A percentile compares a stretch with the other conserved stretches of the same genome.
Evolutionary conservation across 2,329 filamentous ascomycete genomes (phyloP).

Genomic region (Penicillium digitatum): DNA sequence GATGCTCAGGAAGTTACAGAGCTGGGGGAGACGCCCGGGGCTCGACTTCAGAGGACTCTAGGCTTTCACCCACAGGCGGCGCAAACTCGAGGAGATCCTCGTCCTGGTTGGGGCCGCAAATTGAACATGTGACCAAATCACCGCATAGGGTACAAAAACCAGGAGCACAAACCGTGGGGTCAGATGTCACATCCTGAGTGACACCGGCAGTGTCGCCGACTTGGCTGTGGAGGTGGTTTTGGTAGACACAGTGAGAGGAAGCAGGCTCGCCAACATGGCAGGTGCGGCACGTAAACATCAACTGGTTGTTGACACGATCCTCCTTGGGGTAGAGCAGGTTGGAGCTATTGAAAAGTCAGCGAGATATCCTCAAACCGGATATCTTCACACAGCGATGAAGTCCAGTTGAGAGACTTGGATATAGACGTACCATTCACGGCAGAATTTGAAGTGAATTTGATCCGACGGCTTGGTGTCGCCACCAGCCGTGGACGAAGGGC

Average conservation of each 20-base stretch:
- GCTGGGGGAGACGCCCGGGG: background rate
- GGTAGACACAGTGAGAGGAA: conserved; percentile 85
- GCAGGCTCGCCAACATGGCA: conserved; percentile 89
- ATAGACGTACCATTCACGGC: conserved; percentile 75
- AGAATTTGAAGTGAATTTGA: conserved; percentile 96
- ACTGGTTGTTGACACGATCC: conserved; percentile 73
- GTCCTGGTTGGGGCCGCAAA: conserved; percentile 45
- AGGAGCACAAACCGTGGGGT: conserved; percentile 89
- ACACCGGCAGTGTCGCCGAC: conserved; percentile 95
- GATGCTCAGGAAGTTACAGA: conserved; percentile 14
- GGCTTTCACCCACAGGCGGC: conserved; percentile 8
- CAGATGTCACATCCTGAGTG: conserved; percentile 92
- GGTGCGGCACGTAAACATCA: conserved; percentile 94
- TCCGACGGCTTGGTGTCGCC: conserved; percentile 48
- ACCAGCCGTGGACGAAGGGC: conserved; percentile 41
- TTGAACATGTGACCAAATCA: conserved; percentile 52
- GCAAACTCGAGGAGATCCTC: conserved; percentile 16
- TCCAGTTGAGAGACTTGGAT: background rate
- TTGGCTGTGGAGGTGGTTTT: conserved; percentile 86
- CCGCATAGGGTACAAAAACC: conserved; percentile 58
- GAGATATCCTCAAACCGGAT: background rate
- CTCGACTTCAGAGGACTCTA: background rate
- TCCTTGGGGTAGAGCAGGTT: conserved; percentile 98
- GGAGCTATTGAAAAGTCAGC: conserved; percentile 54
- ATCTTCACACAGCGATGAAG: background rate